Base-by-base conservation (phyloP, 108 stramenopile species). In the Fragilariopsis cylindrus region DNA sequence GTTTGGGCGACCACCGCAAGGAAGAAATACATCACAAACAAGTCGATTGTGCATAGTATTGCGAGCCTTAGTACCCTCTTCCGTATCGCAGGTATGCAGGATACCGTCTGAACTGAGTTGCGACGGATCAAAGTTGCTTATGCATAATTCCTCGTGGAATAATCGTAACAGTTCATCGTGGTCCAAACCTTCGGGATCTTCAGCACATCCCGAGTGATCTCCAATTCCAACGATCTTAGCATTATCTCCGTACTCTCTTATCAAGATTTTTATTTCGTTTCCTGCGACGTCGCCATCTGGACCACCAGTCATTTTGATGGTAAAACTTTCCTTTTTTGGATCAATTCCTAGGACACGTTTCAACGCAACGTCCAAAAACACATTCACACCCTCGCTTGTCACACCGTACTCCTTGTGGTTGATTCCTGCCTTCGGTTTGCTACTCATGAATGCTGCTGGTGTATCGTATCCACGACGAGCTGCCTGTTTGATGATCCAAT, bases 281-380 rank as follows among this genome's bases (percentile, higher is more conserved):
- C 98, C 98, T 19, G 93, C 98, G 3, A 99, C 98, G 73, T 99
- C 98, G 39, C 98, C 98, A 87, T 99, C 97, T 0, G 98, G 97
- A 15, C 98, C 98, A 44, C 98, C 98, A 1, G 97, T 98, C 60
- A 99, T 85, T 81, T 97, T 98, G 77, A 98, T 79, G 6, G 95
- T 96, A 81, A 99, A 99, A 15, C 88, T 63, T 15, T 92, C 92
- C 74, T 89, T 82, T 44, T 74, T 86, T 12, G 98, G 97, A 79
- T 96, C 85, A 48, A 94, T 93, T 47, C 88, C 89, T 42, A 96
- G 69, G 11, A 81, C 85, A 46, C 84, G 83, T 12, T 86, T 85
- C 60, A 99, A 80, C 1, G 98, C 97, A 18, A 95, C 97, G 72
- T 98, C 97, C 55, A 99, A 76, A 75, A 95, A 99, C 13, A 98